phyloP scores from a whole-genome alignment of 2,329 filamentous ascomycete species.

The Aspergillus caelatus region DNA sequence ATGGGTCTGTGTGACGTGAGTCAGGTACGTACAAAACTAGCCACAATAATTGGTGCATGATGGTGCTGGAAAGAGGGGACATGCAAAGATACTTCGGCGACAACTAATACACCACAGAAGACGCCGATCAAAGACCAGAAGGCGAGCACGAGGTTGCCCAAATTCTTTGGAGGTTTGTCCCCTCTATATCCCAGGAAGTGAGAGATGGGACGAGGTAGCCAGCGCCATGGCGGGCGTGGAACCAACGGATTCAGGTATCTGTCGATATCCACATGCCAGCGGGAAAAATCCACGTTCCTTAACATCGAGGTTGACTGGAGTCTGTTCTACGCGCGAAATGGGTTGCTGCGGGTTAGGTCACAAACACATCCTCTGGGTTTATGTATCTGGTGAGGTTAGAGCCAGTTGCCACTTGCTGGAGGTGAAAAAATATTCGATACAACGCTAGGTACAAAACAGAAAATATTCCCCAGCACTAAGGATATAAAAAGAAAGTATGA shows the following conservation, averaged over 20 bases:
- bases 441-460: not conserved
- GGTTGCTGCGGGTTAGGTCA: not conserved
- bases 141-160: constrained; percentile 63
- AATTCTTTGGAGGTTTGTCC: constrained; percentile 30
- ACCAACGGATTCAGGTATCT: constrained; percentile 71
- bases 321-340: not conserved
- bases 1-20: not conserved
- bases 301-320: constrained; percentile 4
- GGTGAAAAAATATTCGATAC: not conserved
- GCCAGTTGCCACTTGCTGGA: too few relatives aligned
- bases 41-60: constrained; percentile 64
- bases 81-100: constrained; percentile 60
- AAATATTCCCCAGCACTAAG: not conserved
- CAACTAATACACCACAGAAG: constrained; percentile 62
- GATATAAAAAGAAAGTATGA: not conserved
- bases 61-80: constrained; percentile 58
- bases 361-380: not conserved
- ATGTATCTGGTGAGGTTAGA: not conserved
- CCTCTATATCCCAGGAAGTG: constrained; percentile 68
- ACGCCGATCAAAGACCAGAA: constrained; percentile 68
- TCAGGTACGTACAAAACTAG: constrained; percentile 64
- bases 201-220: constrained; percentile 67
- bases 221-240: constrained; percentile 65
- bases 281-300: constrained; percentile 25
- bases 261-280: constrained; percentile 73